These are phyloP conservation scores for Rosa rugosa DNA, from an alignment of 306 rosid species.

Conservation along the genomic window DNA sequence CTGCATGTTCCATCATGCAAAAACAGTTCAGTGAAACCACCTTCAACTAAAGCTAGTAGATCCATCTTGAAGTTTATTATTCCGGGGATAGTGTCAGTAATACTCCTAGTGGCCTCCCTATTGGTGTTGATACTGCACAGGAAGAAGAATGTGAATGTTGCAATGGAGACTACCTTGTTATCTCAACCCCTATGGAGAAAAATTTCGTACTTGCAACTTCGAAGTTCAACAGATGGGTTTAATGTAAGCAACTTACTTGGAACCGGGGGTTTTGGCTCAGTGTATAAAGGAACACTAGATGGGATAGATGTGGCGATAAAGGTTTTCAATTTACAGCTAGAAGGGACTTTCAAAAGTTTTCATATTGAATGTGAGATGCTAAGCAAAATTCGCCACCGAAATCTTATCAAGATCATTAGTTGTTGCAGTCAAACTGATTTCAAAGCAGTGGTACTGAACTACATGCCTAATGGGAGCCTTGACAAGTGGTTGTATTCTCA, in stretches of 20 bases:
- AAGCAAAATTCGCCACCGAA: conserved; percentile 22
- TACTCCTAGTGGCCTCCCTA: neutral
- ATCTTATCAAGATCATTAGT: conserved; percentile 26
- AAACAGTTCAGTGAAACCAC: neutral
- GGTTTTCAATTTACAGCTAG: conserved; percentile 24
- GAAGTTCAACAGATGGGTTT: conserved; percentile 23
- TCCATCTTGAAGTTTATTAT: neutral
- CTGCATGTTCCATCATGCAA: conserved; percentile 23
- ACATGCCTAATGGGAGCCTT: conserved; percentile 31
- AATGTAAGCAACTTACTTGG: conserved; percentile 16
- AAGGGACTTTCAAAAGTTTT: conserved; percentile 17
- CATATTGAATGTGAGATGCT: conserved; percentile 14
- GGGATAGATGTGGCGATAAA: conserved; percentile 22
- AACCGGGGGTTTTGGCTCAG: conserved; percentile 20
- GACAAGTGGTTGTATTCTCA: conserved; percentile 18
- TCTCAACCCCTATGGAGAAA: conserved; percentile 20
- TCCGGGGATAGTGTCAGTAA: neutral
- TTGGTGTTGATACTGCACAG: neutral
- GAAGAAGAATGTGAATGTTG: neutral
- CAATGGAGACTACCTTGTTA: neutral
- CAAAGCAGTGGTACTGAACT: conserved; percentile 27
- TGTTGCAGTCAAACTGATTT: conserved; percentile 15
- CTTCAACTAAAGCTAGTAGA: neutral
- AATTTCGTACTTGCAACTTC: conserved; percentile 27
- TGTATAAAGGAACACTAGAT: conserved; percentile 22